Percentiles rank a stretch among this genome's conserved stretches.
Evolutionary conservation across 2,329 filamentous ascomycete species (phyloP).

Genomic region (Sclerotinia borealis): DNA sequence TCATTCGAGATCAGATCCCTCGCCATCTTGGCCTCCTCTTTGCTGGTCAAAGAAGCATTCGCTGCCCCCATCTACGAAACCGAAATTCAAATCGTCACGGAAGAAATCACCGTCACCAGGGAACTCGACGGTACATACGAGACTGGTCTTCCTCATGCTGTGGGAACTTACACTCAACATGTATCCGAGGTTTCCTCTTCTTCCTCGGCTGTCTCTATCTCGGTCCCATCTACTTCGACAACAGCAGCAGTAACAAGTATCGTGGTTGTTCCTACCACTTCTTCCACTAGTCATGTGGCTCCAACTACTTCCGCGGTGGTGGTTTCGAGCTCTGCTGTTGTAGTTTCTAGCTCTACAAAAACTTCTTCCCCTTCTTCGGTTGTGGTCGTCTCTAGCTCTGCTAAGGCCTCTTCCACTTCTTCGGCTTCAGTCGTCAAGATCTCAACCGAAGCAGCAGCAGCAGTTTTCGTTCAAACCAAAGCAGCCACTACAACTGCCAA

Average conservation of each 20-base stretch:
- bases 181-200: slow-evolving; percentile 2
- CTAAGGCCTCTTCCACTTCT: slow-evolving; percentile 7
- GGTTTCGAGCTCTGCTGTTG: neutral
- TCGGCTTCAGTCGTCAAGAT: neutral
- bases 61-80: slow-evolving; percentile 21
- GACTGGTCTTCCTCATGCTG: slow-evolving; percentile 19
- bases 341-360: neutral
- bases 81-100: slow-evolving; percentile 23
- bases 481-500: neutral
- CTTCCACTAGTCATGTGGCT: neutral
- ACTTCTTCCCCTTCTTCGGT: neutral
- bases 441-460: neutral
- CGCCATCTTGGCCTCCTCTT: slow-evolving; percentile 28
- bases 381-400: neutral
- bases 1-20: slow-evolving; percentile 23
- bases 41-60: slow-evolving; percentile 29
- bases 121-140: slow-evolving; percentile 19
- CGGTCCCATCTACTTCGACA: neutral
- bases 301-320: neutral
- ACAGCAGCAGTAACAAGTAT: neutral
- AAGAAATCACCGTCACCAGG: slow-evolving; percentile 23
- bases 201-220: slow-evolving; percentile 13
- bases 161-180: slow-evolving; percentile 20
- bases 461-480: slow-evolving; percentile 11
- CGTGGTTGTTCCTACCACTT: neutral